phyloP scores from a whole-genome alignment of 202 grass and related monocot genomes.

The Dendrocalamus latiflorus region DNA sequence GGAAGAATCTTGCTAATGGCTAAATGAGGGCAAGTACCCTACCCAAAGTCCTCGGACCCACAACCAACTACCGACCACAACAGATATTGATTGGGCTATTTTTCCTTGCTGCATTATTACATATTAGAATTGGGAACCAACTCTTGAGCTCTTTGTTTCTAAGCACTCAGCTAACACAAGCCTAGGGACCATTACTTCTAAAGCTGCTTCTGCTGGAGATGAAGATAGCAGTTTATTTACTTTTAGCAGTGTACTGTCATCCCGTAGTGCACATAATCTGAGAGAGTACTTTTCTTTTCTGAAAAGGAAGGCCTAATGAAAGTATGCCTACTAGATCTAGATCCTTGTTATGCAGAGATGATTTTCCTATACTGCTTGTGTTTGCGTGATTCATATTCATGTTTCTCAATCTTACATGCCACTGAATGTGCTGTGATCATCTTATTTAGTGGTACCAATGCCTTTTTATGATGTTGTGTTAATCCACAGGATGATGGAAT shows the following conservation, averaged over 20 bases:
- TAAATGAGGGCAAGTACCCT: no score
- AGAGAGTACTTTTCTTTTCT: neutral
- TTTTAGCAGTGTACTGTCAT: neutral
- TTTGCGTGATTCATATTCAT: neutral
- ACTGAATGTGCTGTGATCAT: slow-evolving; percentile 1
- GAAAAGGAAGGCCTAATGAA: neutral
- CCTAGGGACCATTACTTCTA: neutral
- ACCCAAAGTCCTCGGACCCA: no score
- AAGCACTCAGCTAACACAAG: neutral
- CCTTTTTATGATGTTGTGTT: slow-evolving; percentile 5
- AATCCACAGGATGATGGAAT: slow-evolving; percentile 89
- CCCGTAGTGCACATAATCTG: neutral
- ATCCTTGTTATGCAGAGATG: neutral
- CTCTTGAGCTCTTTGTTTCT: neutral
- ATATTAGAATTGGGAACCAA: neutral
- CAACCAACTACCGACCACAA: no score
- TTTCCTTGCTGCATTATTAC: neutral
- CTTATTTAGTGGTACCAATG: neutral
- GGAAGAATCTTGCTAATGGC: no score
- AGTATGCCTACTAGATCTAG: neutral
- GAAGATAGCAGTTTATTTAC: neutral
- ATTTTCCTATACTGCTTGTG: neutral
- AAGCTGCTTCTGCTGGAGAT: slow-evolving; percentile 5
- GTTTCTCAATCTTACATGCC: neutral
- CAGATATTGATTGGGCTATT: no score